Evolutionary conservation across 176 grass and related monocot genomes (phyloP).

Genomic region (Carex kokanica): DNA sequence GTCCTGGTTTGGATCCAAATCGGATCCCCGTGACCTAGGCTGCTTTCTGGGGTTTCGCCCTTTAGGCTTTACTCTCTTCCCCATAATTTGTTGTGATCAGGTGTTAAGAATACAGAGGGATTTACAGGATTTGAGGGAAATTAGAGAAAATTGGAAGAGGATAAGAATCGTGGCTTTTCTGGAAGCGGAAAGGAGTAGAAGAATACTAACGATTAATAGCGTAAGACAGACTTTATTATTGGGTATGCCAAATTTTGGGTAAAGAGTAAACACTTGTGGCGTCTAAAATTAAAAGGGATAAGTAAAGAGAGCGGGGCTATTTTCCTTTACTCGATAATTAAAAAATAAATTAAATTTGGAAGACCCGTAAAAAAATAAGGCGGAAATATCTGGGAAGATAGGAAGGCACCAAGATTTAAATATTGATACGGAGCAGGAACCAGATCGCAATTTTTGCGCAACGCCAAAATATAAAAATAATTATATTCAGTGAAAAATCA

Average conservation of each 20-base stretch:
- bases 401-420: background rate
- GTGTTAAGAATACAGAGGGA: background rate
- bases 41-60: conserved; percentile 18
- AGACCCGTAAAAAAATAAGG: background rate
- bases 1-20: conserved; percentile 1
- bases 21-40: background rate
- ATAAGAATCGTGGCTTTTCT: background rate
- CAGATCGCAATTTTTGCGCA: background rate
- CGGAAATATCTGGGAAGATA: background rate
- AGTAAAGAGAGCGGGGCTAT: no score
- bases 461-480: background rate
- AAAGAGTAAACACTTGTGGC: background rate
- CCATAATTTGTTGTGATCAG: conserved; percentile 9
- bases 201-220: background rate
- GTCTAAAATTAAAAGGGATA: no score
- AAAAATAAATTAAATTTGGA: conserved; percentile 16
- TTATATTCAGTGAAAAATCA: conserved; percentile 2
- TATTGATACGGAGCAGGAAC: background rate
- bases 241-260: background rate
- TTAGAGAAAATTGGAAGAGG: background rate
- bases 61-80: conserved; percentile 25
- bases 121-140: background rate
- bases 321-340: no score
- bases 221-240: background rate
- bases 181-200: background rate